phyloP scores from a whole-genome alignment of 2,329 filamentous ascomycete species.

The Ceratocystis variospora region DNA sequence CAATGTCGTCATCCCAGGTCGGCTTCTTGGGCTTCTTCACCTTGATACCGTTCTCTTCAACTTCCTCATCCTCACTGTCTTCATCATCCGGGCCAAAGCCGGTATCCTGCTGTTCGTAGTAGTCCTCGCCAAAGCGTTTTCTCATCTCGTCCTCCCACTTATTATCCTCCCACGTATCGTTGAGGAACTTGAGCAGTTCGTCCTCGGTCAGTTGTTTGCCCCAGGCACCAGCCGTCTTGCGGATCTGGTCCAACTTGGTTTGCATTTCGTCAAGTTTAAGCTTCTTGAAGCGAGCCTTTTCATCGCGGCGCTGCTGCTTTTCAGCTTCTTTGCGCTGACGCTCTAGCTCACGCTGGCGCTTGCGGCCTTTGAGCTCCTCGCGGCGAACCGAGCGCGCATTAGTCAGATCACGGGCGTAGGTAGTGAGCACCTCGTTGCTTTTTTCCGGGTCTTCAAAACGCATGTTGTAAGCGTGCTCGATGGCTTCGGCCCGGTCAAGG shows the following conservation, averaged over 20 bases:
- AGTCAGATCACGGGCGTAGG: constrained; percentile 77
- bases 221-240: constrained; percentile 68
- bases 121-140: constrained; percentile 74
- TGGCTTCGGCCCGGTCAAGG: constrained; percentile 62
- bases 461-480: constrained; percentile 88
- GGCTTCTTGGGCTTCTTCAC: constrained; percentile 56
- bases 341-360: constrained; percentile 66
- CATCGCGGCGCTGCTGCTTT: constrained; percentile 60
- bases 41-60: constrained; percentile 37
- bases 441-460: constrained; percentile 86
- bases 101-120: constrained; percentile 64
- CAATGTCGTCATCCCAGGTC: constrained; percentile 92
- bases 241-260: constrained; percentile 74
- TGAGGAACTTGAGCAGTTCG: constrained; percentile 72
- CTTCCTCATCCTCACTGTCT: constrained; percentile 44
- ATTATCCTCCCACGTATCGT: constrained; percentile 77
- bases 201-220: constrained; percentile 55
- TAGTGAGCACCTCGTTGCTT: constrained; percentile 74
- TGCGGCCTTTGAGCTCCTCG: constrained; percentile 63
- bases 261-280: constrained; percentile 86
- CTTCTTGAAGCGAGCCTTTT: constrained; percentile 70
- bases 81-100: constrained; percentile 54
- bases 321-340: constrained; percentile 64
- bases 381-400: constrained; percentile 72
- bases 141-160: constrained; percentile 86